A percentile compares a stretch with the other conserved stretches of the same genome.
Evolutionary conservation across 805 yeast species (phyloP).

Genomic region (Schizosaccharomyces pombe): ASM294v3 CU329670.1:4854001-4854500

Average conservation of each 20-base stretch:
- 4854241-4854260: slow-evolving; percentile 66
- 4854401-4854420: slow-evolving; percentile 92
- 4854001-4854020: slow-evolving; percentile 66
- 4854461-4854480: slow-evolving; percentile 89
- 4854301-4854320: slow-evolving; percentile 68
- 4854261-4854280: slow-evolving; percentile 58
- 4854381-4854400: slow-evolving; percentile 84
- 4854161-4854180: slow-evolving; percentile 64
- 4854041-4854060: slow-evolving; percentile 68
- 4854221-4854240: slow-evolving; percentile 98
- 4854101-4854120: slow-evolving; percentile 68
- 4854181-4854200: slow-evolving; percentile 2
- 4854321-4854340: slow-evolving; percentile 81
- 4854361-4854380: slow-evolving; percentile 91
- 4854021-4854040: slow-evolving; percentile 38
- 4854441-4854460: slow-evolving; percentile 79
- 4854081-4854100: slow-evolving; percentile 46
- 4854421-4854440: slow-evolving; percentile 89
- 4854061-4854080: slow-evolving; percentile 71
- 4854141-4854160: slow-evolving; percentile 63
- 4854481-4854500: slow-evolving; percentile 70
- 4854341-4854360: slow-evolving; percentile 83
- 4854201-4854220: slow-evolving; percentile 44
- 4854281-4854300: slow-evolving; percentile 86
- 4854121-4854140: slow-evolving; percentile 96